Evolutionary conservation across 1,284 basidiomycete genomes (phyloP), one percentile per base, ranked within the genome.

Genomic region (Inonotus hispidus): DNA sequence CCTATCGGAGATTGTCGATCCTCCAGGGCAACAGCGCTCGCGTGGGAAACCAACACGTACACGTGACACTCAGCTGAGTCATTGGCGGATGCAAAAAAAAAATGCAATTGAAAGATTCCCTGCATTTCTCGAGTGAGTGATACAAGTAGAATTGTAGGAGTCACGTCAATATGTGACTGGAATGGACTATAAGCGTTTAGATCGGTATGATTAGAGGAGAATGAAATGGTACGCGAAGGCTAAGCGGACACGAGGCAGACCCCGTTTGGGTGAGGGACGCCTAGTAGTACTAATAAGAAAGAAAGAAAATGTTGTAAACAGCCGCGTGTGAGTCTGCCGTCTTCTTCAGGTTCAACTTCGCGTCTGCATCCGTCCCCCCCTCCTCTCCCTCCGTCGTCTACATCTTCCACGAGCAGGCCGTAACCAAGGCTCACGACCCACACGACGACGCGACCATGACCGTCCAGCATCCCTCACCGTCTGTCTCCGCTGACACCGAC

Each of bases 401-500:
- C 25, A 16, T 35, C 23, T 35, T 27, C 16, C 25, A 29, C 25
- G 21, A 45, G 21, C 50, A n/a, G n/a, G 50, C n/a, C 50, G 2
- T 27, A 27, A 52, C 35, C 29, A n/a, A 52, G 23, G 46, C 46
- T 32, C 46, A 56, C 60, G 43, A 56, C 60, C 27, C n/a, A 53
- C 41, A 32, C 53, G 52, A 56, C 57, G 52, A 45, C 53, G 47
- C 53, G 49, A 50, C 58, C n/a, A 60, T 58, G 59, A 38, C 59
- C 50, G 25, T 59, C 41, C 32, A 29, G 25, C 45, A 32, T 39
- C 38, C 55, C 16, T 37, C 41, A 14, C 68, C 71, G 29, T 69
- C 70, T 10, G 69, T 67, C 38, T 64, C 73, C 2, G 68, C 74
- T 14, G 53, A 71, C 5, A 70, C 77, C 59, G 71, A 72, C 45